These are phyloP conservation scores for Cryptococcus sp. DNA, from an alignment of 1,284 basidiomycete genomes.

Conservation along the genomic window DNA sequence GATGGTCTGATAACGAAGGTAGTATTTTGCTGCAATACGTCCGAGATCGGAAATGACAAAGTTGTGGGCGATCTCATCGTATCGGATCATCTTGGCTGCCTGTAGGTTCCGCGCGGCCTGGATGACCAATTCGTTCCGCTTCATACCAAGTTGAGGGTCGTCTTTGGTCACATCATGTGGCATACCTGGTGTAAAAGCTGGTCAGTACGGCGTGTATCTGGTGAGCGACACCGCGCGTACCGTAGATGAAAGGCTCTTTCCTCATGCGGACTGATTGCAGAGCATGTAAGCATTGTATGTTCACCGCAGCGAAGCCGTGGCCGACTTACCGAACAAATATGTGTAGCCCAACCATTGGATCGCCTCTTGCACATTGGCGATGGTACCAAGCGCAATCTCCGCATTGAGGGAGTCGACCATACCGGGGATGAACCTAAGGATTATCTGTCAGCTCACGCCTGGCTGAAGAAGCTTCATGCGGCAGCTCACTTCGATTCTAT, in stretches of 20 bases:
- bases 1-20: conserved; percentile 83
- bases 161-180: conserved; percentile 68
- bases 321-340: conserved; percentile 68
- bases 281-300: too few relatives aligned
- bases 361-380: conserved; percentile 82
- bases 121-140: conserved; percentile 71
- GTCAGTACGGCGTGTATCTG: neutral
- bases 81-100: conserved; percentile 80
- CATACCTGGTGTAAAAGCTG: conserved; percentile 63
- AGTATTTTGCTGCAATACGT: conserved; percentile 94
- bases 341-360: conserved; percentile 97
- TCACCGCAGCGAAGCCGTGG: neutral
- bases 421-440: conserved; percentile 77
- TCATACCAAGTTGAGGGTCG: conserved; percentile 75
- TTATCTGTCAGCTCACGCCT: neutral
- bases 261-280: conserved; percentile 74
- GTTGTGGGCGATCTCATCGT: conserved; percentile 64
- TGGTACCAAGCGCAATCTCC: conserved; percentile 93
- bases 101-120: conserved; percentile 71
- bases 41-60: conserved; percentile 85
- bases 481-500: conserved; percentile 87
- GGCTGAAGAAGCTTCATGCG: neutral
- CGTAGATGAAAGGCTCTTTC: conserved; percentile 89
- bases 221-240: conserved; percentile 53
- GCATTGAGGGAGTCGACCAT: conserved; percentile 93